A percentile compares a stretch with the other conserved stretches of the same genome.
Evolutionary conservation across 345 rosid genomes (phyloP).

Genomic region (Jatropha curcas): DNA sequence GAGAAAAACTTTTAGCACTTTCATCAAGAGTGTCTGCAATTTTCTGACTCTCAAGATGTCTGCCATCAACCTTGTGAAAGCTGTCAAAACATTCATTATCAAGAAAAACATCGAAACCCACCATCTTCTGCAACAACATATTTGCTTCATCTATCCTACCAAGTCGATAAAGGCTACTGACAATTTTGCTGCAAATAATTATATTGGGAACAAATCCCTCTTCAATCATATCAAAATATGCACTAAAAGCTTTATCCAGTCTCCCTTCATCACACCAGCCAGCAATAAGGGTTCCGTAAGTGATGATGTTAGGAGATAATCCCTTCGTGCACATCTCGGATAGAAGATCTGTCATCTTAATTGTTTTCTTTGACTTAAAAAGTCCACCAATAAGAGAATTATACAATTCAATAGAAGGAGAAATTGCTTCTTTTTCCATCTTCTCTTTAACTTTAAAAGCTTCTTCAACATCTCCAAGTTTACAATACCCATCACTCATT

Average conservation of each 20-base stretch:
- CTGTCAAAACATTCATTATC: constrained; percentile 31
- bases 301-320: constrained; percentile 50
- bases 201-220: constrained; percentile 54
- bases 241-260: constrained; percentile 58
- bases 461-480: constrained; percentile 61
- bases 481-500: constrained; percentile 72
- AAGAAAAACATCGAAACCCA: constrained; percentile 45
- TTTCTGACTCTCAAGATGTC: constrained; percentile 40
- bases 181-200: constrained; percentile 65
- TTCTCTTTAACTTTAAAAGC: constrained; percentile 54
- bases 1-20: constrained; percentile 41
- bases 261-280: constrained; percentile 69
- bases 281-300: constrained; percentile 58
- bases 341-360: constrained; percentile 44
- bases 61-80: constrained; percentile 24
- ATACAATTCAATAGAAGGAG: constrained; percentile 58
- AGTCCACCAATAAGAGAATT: constrained; percentile 59
- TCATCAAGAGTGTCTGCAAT: constrained; percentile 43
- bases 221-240: constrained; percentile 63
- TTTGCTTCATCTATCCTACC: constrained; percentile 67
- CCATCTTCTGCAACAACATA: constrained; percentile 56
- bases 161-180: constrained; percentile 53
- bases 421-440: constrained; percentile 49
- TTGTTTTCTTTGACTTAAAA: constrained; percentile 47
- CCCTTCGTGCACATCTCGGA: constrained; percentile 43